These are phyloP conservation scores for Penicillium canariense DNA, from an alignment of 495 filamentous ascomycete genomes.

Conservation along the genomic window DNA sequence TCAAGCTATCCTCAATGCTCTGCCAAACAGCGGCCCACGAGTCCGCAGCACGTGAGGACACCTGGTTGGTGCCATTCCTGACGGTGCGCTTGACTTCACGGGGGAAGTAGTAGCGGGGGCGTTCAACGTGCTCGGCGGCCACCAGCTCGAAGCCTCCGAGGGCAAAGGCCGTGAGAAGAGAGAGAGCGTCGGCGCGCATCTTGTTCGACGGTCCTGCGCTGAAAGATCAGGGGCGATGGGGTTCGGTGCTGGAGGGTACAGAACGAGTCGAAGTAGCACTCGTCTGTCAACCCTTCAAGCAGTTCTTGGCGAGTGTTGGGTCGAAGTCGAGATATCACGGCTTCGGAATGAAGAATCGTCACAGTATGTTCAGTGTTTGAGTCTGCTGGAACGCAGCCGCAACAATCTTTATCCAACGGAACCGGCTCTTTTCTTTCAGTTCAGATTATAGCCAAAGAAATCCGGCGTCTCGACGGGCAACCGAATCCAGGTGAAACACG, in stretches of 20 bases:
- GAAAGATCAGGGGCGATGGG: neutral
- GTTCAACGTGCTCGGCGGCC: conserved; percentile 32
- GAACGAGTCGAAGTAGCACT: conserved; percentile 19
- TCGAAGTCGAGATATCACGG: conserved; percentile 4
- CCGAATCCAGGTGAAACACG: conserved; percentile 25
- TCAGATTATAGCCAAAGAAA: conserved; percentile 9
- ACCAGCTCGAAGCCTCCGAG: conserved; percentile 38
- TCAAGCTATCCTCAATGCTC: conserved; percentile 1
- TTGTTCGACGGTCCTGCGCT: conserved; percentile 14
- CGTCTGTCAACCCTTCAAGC: conserved; percentile 27
- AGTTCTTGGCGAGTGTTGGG: neutral
- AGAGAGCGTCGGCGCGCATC: conserved; percentile 33
- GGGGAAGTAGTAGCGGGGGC: conserved; percentile 48
- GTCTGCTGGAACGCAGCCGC: conserved; percentile 21
- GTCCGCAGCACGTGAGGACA: conserved; percentile 1
- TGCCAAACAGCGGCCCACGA: conserved; percentile 1
- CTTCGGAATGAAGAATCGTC: neutral
- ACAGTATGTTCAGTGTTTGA: conserved; percentile 10
- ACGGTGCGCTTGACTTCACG: conserved; percentile 46
- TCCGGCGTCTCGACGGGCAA: conserved; percentile 29
- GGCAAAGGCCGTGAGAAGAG: conserved; percentile 34
- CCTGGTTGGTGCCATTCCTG: conserved; percentile 19
- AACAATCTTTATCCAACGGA: conserved; percentile 10
- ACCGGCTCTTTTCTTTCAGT: neutral
- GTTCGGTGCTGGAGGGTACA: conserved; percentile 16